Conservation (phyloP, 345 rosid species). For the Nasturtium officinale region DNA sequence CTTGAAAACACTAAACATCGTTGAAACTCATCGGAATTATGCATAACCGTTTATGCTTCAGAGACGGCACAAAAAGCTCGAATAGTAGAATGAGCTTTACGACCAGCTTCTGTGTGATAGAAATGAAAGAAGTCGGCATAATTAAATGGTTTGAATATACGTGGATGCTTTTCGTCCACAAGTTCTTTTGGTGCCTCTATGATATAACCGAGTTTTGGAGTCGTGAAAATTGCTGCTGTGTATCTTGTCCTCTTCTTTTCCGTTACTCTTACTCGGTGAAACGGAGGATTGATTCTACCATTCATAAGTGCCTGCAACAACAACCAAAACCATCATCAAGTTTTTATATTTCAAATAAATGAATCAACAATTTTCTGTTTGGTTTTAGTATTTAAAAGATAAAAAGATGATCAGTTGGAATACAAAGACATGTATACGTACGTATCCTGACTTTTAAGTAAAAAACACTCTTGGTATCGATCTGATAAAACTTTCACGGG, state of each 20-base stretch:
- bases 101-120: constrained; percentile 25
- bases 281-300: constrained; percentile 13
- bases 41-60: background rate
- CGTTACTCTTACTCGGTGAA: constrained; percentile 33
- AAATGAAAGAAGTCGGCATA: constrained; percentile 12
- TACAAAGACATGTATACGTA: too few relatives aligned
- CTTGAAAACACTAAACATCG: background rate
- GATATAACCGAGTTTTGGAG: background rate
- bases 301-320: constrained; percentile 23
- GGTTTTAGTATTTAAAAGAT: too few relatives aligned
- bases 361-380: too few relatives aligned
- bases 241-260: constrained; percentile 35
- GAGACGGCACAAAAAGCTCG: constrained; percentile 20
- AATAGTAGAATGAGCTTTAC: constrained; percentile 8
- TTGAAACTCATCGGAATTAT: background rate
- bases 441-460: too few relatives aligned
- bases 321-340: background rate
- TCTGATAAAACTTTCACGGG: too few relatives aligned
- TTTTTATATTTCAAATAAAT: too few relatives aligned
- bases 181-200: constrained; percentile 27
- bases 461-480: too few relatives aligned
- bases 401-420: too few relatives aligned
- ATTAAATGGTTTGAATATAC: constrained; percentile 18
- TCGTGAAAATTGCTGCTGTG: constrained; percentile 15
- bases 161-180: constrained; percentile 37